These are phyloP conservation scores for Suillus bovinus DNA, from an alignment of 768 basidiomycete species.

Conservation along the genomic window DNA sequence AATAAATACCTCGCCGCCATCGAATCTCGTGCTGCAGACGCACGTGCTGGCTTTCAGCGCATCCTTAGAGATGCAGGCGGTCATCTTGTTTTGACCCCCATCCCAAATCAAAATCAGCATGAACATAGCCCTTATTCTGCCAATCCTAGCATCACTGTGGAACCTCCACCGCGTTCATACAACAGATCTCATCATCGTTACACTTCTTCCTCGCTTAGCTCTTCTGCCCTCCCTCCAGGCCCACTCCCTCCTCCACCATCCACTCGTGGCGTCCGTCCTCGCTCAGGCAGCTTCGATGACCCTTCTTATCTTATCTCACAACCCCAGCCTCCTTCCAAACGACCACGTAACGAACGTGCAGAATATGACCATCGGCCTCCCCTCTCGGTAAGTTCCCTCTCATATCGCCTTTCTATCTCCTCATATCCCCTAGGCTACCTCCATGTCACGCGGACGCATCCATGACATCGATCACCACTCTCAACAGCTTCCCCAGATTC, in stretches of 20 bases:
- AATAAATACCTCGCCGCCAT: conserved; percentile 46
- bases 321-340: conserved; percentile 52
- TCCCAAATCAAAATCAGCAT: conserved; percentile 24
- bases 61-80: conserved; percentile 48
- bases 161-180: conserved; percentile 21
- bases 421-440: conserved; percentile 12
- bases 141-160: conserved; percentile 29
- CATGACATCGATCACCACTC: conserved; percentile 27
- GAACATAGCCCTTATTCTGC: conserved; percentile 22
- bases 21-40: conserved; percentile 50
- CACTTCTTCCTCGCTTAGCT: conserved; percentile 24
- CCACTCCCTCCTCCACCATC: conserved; percentile 41
- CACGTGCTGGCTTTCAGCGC: conserved; percentile 46
- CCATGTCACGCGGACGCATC: conserved; percentile 16
- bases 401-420: not conserved
- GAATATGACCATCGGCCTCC: conserved; percentile 28
- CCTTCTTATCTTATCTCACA: conserved; percentile 29
- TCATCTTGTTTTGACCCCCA: conserved; percentile 38
- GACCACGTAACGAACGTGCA: conserved; percentile 40
- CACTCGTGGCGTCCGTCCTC: conserved; percentile 39
- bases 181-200: conserved; percentile 24
- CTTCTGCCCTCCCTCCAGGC: conserved; percentile 36
- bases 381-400: conserved; percentile 5
- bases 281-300: conserved; percentile 45
- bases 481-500: conserved; percentile 25